Percentiles rank a stretch among this genome's conserved stretches.
These are phyloP conservation scores for Xylariaceae sp. DNA, from an alignment of 2,329 filamentous ascomycete species.

Conservation along the genomic window DNA sequence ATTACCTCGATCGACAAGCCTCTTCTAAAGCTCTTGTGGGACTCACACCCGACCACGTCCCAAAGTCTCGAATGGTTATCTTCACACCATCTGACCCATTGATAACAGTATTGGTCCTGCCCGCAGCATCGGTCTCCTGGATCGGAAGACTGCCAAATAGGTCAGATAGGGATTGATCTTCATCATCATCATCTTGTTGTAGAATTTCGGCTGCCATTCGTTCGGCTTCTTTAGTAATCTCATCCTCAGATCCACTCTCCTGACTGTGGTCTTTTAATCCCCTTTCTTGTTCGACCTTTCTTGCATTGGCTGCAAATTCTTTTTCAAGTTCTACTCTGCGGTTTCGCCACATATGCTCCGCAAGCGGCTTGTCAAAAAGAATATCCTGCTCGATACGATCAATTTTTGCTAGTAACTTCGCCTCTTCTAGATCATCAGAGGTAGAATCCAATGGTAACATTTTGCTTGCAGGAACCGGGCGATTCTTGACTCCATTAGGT, in stretches of 20 bases:
- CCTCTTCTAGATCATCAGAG: constrained; percentile 54
- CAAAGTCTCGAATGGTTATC: constrained; percentile 79
- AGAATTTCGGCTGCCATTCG: constrained; percentile 65
- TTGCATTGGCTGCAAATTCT: constrained; percentile 59
- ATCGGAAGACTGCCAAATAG: constrained; percentile 67
- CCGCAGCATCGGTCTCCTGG: constrained; percentile 64
- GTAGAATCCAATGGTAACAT: constrained; percentile 6
- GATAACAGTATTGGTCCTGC: constrained; percentile 63
- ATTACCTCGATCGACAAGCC: constrained; percentile 78
- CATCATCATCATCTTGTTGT: constrained; percentile 61
- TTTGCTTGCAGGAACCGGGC: constrained; percentile 1
- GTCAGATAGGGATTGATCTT: constrained; percentile 54
- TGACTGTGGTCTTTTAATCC: constrained; percentile 38
- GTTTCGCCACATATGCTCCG: constrained; percentile 69
- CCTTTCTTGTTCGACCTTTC: constrained; percentile 42
- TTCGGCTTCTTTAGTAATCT: constrained; percentile 62
- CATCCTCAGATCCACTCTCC: constrained; percentile 47
- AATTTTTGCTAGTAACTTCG: constrained; percentile 75
- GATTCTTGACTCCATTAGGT: constrained; percentile 40
- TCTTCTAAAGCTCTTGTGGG: constrained; percentile 83
- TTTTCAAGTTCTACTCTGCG: constrained; percentile 66
- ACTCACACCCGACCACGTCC: constrained; percentile 77
- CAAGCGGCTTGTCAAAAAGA: constrained; percentile 71
- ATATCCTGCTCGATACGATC: constrained; percentile 78
- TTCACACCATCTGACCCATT: constrained; percentile 59